Evolutionary conservation across 306 rosid species (phyloP), one percentile per base, ranked within the genome.

Genomic region (Pyrus communis): DNA sequence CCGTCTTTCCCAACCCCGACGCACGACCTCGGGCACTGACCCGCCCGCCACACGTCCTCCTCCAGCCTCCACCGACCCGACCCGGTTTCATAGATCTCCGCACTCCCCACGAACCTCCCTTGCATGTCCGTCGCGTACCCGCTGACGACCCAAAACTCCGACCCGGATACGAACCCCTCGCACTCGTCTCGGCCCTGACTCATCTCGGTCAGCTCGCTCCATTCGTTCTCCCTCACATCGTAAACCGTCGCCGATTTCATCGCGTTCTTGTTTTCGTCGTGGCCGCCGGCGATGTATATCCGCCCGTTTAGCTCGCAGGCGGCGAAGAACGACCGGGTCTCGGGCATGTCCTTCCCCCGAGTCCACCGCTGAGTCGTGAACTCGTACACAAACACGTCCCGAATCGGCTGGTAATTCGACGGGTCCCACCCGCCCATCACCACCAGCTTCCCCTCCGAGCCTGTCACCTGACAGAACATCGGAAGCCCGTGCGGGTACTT

Each of bases 341-440:
- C 82, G 17, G 89, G 92, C 88, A 88, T 86, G 31, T 77, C 83
- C 69, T 27, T 79, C 1, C 87, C 92, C 21, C 49, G 33, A 22
- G 72, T 55, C 91, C 92, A 88, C 38, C 42, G 27, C 43, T 79
- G 62, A 1, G 73, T 43, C 21, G 84, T 78, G 82, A 88, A 88
- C 28, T 88, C 92, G 85, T 80, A 88, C 0, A 88, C 79, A 51
- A 84, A 88, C 66, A 88, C 84, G 73, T 88, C 84, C 15, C 40
- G 61, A 1, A 86, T 81, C 45, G 88, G 92, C 4, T 81, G 81
- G 77, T 86, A 88, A 63, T 58, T 88, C 30, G 35, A 77, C 42
- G 89, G 89, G 74, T 88, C 77, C 92, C 92, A 88, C 46, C 89
- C 92, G 13, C 89, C 92, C 88, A 88, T 88, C 15, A 79, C 67